These are phyloP conservation scores for Glycine tomentella DNA, from an alignment of 306 rosid genomes.

Conservation along the genomic window DNA sequence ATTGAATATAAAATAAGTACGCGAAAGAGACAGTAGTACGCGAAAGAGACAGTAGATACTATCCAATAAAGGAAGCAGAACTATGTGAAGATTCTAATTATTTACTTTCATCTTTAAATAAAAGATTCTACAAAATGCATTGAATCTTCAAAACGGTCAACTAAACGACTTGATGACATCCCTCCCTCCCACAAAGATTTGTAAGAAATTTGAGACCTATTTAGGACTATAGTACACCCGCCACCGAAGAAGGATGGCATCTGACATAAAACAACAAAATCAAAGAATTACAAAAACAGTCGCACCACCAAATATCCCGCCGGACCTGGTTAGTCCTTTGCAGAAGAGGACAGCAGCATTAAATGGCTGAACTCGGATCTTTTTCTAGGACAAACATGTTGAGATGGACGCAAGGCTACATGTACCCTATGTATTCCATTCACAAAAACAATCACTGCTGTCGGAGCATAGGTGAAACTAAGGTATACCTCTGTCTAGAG, in stretches of 20 bases:
- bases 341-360: constrained; percentile 50
- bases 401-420: constrained; percentile 44
- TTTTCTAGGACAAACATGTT: constrained; percentile 35
- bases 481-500: constrained; percentile 40
- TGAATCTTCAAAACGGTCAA: constrained; percentile 41
- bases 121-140: constrained; percentile 57
- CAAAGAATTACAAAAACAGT: constrained; percentile 64
- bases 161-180: constrained; percentile 41
- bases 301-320: constrained; percentile 45
- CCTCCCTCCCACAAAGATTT: constrained; percentile 55
- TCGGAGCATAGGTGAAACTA: constrained; percentile 49
- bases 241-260: constrained; percentile 56
- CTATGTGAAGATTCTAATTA: constrained; percentile 43
- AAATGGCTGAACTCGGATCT: constrained; percentile 45
- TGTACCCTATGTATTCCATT: constrained; percentile 54
- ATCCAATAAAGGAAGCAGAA: too few relatives aligned
- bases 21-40: too few relatives aligned
- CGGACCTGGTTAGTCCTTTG: constrained; percentile 53
- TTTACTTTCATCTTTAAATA: constrained; percentile 55
- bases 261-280: constrained; percentile 56
- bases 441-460: constrained; percentile 43
- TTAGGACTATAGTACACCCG: constrained; percentile 64
- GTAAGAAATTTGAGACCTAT: constrained; percentile 52
- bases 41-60: background rate
- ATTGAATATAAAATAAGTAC: background rate